Evolutionary conservation across 176 grass and related monocot species (phyloP).

Genomic region (Tillandsia fasciculata): DNA sequence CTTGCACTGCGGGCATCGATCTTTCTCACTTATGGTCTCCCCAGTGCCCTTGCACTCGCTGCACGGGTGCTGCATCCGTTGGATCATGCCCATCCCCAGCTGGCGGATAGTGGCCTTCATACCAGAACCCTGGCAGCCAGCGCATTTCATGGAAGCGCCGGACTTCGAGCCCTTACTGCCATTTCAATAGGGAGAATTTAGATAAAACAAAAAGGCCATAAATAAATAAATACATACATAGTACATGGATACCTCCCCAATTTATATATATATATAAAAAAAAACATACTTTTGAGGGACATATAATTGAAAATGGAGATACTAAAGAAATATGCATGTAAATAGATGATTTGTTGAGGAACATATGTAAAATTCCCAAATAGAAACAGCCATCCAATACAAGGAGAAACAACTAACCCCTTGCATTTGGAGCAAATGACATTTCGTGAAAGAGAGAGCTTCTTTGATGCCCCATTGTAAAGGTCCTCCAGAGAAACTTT

Average conservation of each 20-base stretch:
- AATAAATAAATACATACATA: neutral
- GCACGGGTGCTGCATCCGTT: slow-evolving; percentile 95
- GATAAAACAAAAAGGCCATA: neutral
- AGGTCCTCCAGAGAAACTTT: slow-evolving; percentile 93
- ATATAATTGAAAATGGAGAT: neutral
- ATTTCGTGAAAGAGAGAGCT: slow-evolving; percentile 91
- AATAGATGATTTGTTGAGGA: too few relatives aligned
- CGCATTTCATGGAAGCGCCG: slow-evolving; percentile 84
- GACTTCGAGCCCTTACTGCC: slow-evolving; percentile 94
- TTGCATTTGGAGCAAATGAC: slow-evolving; percentile 87
- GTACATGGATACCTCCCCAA: neutral
- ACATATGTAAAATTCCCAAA: too few relatives aligned
- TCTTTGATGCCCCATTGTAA: slow-evolving; percentile 93
- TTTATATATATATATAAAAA: neutral
- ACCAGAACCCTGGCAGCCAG: slow-evolving; percentile 87
- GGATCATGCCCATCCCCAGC: slow-evolving; percentile 88
- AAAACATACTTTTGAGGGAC: neutral
- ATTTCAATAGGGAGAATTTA: neutral
- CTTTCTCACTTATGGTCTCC: slow-evolving; percentile 86
- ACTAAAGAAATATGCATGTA: too few relatives aligned
- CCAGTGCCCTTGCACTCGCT: slow-evolving; percentile 94
- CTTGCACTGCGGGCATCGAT: slow-evolving; percentile 81
- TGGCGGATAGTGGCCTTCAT: slow-evolving; percentile 97
- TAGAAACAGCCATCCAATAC: neutral
- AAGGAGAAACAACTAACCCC: slow-evolving; percentile 33